These are phyloP conservation scores for Trichoderma parareesei DNA, from an alignment of 495 filamentous ascomycete species.

Conservation along the genomic window DNA sequence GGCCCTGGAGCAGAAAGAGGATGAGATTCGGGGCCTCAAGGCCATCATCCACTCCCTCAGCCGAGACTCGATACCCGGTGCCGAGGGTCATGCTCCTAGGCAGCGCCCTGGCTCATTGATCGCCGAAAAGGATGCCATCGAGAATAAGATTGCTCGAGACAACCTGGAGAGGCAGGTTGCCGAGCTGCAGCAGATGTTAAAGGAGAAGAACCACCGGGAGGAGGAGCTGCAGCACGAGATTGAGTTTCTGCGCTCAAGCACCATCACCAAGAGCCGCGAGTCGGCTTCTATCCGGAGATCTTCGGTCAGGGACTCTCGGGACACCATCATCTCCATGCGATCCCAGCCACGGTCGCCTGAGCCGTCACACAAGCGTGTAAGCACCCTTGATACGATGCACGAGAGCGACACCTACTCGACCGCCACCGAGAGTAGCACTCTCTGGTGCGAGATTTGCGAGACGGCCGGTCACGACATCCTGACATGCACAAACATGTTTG, in stretches of 20 bases:
- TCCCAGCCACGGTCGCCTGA: constrained; percentile 30
- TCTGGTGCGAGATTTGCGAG: constrained; percentile 97
- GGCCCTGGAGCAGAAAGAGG: constrained; percentile 88
- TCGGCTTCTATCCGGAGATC: constrained; percentile 46
- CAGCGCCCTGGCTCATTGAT: constrained; percentile 32
- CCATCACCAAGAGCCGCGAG: constrained; percentile 28
- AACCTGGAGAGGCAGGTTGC: constrained; percentile 62
- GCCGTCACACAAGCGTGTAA: constrained; percentile 34
- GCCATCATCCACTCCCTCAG: constrained; percentile 96
- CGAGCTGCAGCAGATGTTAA: constrained; percentile 61
- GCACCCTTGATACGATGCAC: constrained; percentile 50
- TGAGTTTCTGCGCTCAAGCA: constrained; percentile 50
- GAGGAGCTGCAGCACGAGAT: constrained; percentile 88
- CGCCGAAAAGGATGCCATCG: constrained; percentile 43
- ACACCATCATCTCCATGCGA: constrained; percentile 45
- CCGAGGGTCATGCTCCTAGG: constrained; percentile 34
- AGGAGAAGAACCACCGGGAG: constrained; percentile 66
- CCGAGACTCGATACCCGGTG: constrained; percentile 53
- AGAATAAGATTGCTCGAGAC: constrained; percentile 47
- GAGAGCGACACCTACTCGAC: constrained; percentile 69
- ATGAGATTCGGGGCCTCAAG: constrained; percentile 93
- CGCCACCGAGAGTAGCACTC: constrained; percentile 58
- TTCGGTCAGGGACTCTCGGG: constrained; percentile 50
- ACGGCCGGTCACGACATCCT: constrained; percentile 89
- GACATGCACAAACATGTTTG: constrained; percentile 85